Evolutionary conservation across 192 early-diverging fungal species (phyloP).

Genomic region (Lunasporangiospora selenospora): DNA sequence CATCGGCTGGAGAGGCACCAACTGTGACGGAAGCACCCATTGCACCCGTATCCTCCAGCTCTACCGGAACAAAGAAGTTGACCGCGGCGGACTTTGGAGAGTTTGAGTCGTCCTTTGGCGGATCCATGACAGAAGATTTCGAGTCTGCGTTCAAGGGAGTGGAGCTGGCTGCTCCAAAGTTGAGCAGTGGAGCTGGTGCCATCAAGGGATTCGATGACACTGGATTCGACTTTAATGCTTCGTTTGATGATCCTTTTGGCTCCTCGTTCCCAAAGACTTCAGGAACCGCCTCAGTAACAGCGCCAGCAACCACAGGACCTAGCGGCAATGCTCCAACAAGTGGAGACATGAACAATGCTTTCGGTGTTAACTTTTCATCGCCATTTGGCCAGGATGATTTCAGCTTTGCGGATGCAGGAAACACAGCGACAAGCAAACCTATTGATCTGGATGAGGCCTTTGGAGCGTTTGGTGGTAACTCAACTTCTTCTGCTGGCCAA

Average conservation of each 20-base stretch:
- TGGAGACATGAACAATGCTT: not conserved
- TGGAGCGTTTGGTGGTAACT: conserved; percentile 22
- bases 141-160: conserved; percentile 44
- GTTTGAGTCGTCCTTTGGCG: conserved; percentile 36
- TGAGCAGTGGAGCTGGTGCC: conserved; percentile 5
- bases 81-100: conserved; percentile 32
- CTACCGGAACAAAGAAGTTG: conserved; percentile 37
- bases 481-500: not conserved
- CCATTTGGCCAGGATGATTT: conserved; percentile 8
- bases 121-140: conserved; percentile 21
- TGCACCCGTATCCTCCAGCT: not conserved
- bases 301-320: too few species aligned
- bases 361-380: conserved; percentile 2
- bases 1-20: not conserved
- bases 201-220: conserved; percentile 30
- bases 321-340: not conserved
- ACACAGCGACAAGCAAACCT: not conserved
- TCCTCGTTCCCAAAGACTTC: not conserved
- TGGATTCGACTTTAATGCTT: conserved; percentile 32
- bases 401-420: not conserved
- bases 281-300: not conserved
- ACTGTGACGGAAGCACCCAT: too few species aligned
- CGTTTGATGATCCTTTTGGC: conserved; percentile 32
- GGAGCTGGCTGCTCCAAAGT: conserved; percentile 27
- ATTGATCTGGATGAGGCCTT: conserved; percentile 41